Conservation (phyloP, 495 filamentous ascomycete genomes). For the Penicillium canariense region DNA sequence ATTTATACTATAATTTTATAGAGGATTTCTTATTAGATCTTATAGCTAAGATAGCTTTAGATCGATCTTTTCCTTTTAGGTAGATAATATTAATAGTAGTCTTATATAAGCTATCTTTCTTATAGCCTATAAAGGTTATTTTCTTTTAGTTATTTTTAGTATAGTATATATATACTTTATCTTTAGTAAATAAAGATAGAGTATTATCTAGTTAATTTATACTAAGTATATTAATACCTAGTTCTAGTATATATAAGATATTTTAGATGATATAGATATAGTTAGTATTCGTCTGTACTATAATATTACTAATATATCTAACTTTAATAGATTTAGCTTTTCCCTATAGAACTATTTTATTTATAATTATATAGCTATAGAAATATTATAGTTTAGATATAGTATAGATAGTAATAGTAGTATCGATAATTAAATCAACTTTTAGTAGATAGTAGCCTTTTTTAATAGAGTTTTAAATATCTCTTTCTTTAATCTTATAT, state of each 20-base stretch:
- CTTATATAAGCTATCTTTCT: not conserved
- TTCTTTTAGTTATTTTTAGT: not conserved
- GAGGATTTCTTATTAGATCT: not conserved
- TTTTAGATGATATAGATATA: not conserved
- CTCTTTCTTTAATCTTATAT: too few species aligned
- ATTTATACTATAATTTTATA: not conserved
- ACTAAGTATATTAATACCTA: not conserved
- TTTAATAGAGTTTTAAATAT: too few species aligned
- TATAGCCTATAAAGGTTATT: not conserved
- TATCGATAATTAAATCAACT: not conserved
- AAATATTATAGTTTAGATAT: not conserved
- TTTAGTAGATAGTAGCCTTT: not conserved
- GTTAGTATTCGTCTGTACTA: not conserved
- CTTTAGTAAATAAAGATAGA: not conserved
- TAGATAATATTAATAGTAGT: not conserved
- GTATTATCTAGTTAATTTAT: not conserved
- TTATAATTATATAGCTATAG: not conserved
- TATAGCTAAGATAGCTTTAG: not conserved
- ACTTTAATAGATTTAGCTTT: not conserved
- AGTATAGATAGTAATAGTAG: not conserved
- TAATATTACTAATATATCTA: not conserved
- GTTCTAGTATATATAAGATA: not conserved
- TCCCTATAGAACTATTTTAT: not conserved
- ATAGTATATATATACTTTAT: not conserved
- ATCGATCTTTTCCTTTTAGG: not conserved